Evolutionary conservation across 495 filamentous ascomycete species (phyloP).

Genomic region (Articulospora tetracladia): DNA sequence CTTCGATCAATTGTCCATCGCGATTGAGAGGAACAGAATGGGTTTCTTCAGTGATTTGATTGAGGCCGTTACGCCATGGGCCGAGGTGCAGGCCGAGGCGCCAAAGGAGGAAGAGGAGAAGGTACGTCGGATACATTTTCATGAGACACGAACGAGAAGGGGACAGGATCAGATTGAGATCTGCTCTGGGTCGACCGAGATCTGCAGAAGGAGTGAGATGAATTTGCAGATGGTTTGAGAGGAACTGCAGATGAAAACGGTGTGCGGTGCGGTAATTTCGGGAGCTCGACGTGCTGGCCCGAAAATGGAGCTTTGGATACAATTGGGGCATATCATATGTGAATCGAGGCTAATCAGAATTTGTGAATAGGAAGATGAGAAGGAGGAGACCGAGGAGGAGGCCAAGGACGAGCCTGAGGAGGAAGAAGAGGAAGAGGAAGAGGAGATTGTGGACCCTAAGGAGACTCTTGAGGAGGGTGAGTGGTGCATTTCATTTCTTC

Average conservation of each 20-base stretch:
- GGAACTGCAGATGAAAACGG: neutral
- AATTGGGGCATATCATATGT: neutral
- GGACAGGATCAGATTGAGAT: too few species aligned
- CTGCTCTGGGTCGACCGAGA: neutral
- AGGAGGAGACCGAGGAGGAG: conserved; percentile 9
- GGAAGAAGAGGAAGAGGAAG: conserved; percentile 79
- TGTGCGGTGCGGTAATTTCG: neutral
- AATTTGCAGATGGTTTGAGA: neutral
- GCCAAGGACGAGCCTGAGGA: conserved; percentile 39
- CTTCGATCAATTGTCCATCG: conserved; percentile 8
- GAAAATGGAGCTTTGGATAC: neutral
- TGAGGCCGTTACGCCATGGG: conserved; percentile 53
- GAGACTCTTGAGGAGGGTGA: conserved; percentile 87
- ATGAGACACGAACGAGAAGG: too few species aligned
- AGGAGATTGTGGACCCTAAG: conserved; percentile 85
- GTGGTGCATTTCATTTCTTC: conserved; percentile 32
- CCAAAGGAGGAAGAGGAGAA: conserved; percentile 12
- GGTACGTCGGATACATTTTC: conserved; percentile 9
- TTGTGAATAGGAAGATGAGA: neutral
- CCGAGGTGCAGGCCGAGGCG: conserved; percentile 51
- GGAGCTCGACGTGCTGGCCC: neutral
- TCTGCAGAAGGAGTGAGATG: neutral
- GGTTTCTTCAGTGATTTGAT: conserved; percentile 54
- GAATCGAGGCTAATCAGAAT: neutral
- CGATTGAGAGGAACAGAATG: conserved; percentile 29